Conservation (phyloP, 2,329 filamentous ascomycete species). For the Acrocalymma vagum region DNA sequence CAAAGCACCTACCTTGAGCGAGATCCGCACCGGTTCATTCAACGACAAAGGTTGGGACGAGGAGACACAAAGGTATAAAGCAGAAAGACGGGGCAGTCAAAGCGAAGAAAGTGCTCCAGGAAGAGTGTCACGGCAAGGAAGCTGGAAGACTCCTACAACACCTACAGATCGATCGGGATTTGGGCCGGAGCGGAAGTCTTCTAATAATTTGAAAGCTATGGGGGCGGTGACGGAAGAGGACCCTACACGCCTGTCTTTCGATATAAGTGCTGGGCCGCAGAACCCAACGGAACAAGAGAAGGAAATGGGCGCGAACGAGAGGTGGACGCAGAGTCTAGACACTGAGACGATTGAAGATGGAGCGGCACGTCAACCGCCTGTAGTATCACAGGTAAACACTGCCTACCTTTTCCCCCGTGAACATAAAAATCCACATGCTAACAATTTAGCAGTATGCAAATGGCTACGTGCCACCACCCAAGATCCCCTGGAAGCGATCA, state of each 20-base stretch:
- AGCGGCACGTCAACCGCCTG: slow-evolving; percentile 18
- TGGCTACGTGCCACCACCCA: slow-evolving; percentile 54
- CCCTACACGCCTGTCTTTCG: slow-evolving; percentile 13
- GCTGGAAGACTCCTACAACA: slow-evolving; percentile 11
- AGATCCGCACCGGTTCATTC: slow-evolving; percentile 51
- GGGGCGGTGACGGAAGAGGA: slow-evolving; percentile 41
- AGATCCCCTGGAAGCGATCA: slow-evolving; percentile 64
- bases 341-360: slow-evolving; percentile 21
- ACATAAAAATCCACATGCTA: slow-evolving; percentile 6
- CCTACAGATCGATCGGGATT: too few relatives aligned
- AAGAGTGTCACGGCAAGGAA: slow-evolving; percentile 19
- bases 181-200: slow-evolving; percentile 17
- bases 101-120: slow-evolving; percentile 20
- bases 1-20: slow-evolving; percentile 52
- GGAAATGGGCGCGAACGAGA: slow-evolving; percentile 8
- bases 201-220: slow-evolving; percentile 20
- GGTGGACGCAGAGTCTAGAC: slow-evolving; percentile 25
- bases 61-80: slow-evolving; percentile 33
- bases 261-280: too few relatives aligned
- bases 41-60: slow-evolving; percentile 43
- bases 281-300: slow-evolving; percentile 18
- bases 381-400: slow-evolving; percentile 24
- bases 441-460: slow-evolving; percentile 40
- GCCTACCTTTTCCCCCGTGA: too few relatives aligned
- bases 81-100: slow-evolving; percentile 34